phyloP scores from a whole-genome alignment of 2,329 filamentous ascomycete species.

The Pyrenochaeta sp. region DNA sequence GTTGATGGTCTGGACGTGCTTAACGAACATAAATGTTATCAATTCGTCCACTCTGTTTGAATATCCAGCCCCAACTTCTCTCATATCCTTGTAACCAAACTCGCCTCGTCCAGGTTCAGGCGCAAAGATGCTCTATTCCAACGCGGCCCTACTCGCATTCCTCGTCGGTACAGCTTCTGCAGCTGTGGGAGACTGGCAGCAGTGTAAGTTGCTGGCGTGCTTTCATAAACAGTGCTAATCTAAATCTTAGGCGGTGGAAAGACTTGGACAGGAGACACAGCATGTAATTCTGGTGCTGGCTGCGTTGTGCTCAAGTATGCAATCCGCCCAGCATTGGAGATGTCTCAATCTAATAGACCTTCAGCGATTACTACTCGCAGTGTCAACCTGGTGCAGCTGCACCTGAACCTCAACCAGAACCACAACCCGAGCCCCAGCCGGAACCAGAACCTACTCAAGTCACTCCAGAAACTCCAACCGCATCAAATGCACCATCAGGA shows the following conservation, averaged over 20 bases:
- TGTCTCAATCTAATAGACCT: too few species aligned
- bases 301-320: constrained; percentile 43
- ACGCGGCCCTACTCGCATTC: constrained; percentile 25
- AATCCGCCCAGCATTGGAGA: too few species aligned
- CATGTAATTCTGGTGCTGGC: constrained; percentile 32
- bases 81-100: background rate
- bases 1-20: constrained; percentile 11
- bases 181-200: constrained; percentile 39
- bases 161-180: constrained; percentile 34
- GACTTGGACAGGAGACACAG: constrained; percentile 34
- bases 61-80: constrained; percentile 1
- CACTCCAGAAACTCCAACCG: constrained; percentile 22
- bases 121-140: constrained; percentile 32
- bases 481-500: constrained; percentile 33
- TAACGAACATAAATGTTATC: constrained; percentile 2
- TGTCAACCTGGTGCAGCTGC: constrained; percentile 50
- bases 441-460: constrained; percentile 16
- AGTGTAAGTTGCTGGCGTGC: constrained; percentile 33
- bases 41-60: constrained; percentile 3
- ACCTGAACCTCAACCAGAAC: constrained; percentile 16
- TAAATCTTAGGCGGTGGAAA: constrained; percentile 35
- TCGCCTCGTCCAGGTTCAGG: background rate
- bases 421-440: constrained; percentile 18
- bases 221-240: constrained; percentile 4
- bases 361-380: constrained; percentile 49